Evolutionary conservation across 768 basidiomycete species (phyloP).

Genomic region (Suillus luteus): DNA sequence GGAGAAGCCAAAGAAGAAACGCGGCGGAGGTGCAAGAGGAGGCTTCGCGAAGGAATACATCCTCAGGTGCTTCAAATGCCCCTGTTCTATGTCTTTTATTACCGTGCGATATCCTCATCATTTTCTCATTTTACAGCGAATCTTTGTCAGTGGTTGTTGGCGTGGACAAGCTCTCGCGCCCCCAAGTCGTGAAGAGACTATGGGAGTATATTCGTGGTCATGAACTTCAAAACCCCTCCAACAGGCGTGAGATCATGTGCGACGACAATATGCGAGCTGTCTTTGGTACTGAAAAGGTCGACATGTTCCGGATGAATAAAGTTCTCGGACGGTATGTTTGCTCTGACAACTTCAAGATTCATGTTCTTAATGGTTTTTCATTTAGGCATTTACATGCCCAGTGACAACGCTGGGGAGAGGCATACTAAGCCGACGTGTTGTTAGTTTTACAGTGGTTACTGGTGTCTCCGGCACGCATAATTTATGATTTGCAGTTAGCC

Average conservation of each 20-base stretch:
- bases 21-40: slow-evolving; percentile 57
- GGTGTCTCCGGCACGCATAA: neutral
- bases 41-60: slow-evolving; percentile 79
- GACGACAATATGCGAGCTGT: slow-evolving; percentile 72
- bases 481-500: neutral
- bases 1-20: slow-evolving; percentile 50
- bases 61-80: slow-evolving; percentile 53
- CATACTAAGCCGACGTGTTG: neutral
- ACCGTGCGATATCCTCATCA: slow-evolving; percentile 7
- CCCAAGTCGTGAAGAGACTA: slow-evolving; percentile 87
- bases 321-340: slow-evolving; percentile 68
- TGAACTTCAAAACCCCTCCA: slow-evolving; percentile 80
- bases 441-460: slow-evolving; percentile 1
- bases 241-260: slow-evolving; percentile 85
- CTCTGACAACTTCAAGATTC: neutral
- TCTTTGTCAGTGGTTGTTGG: slow-evolving; percentile 73
- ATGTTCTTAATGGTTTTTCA: slow-evolving; percentile 8
- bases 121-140: slow-evolving; percentile 46
- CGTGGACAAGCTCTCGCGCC: slow-evolving; percentile 71
- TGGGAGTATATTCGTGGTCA: slow-evolving; percentile 89
- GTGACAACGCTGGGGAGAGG: slow-evolving; percentile 13
- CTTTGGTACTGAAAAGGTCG: slow-evolving; percentile 79
- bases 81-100: slow-evolving; percentile 12
- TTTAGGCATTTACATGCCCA: slow-evolving; percentile 36
- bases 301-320: slow-evolving; percentile 98